Evolutionary conservation across 2,329 filamentous ascomycete species (phyloP), one percentile per base, ranked within the genome.

Genomic region (Ceratocystis albifundus): DNA sequence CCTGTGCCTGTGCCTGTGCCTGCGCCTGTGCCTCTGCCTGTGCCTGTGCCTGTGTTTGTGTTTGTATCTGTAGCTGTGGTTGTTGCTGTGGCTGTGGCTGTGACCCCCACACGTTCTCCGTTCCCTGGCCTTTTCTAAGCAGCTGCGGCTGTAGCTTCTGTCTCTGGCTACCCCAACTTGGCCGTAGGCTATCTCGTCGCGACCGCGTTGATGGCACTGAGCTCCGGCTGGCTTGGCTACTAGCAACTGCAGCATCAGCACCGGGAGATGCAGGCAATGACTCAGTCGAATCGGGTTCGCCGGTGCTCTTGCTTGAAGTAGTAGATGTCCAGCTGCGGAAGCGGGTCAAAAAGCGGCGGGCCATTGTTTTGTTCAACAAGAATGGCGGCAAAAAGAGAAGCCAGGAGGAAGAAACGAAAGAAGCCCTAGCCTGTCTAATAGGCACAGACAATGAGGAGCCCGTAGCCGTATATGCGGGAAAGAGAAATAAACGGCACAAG

Each of bases 301-400:
- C 61, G 22, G 15, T 46, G 48, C 59, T 62, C 48, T 30, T 45
- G 62, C 30, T 45, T 15, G 61, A 61, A 12, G 50, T 67, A 17
- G 53, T 30, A 3, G 61, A 66, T 25, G 65, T 64, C 65, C 65
- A 67, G 53, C 65, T 67, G 25, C 61, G 61, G 8, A 67, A 57
- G 36, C 61, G 36, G n/a, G 61, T 62, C 36, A 62, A 22, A 36
- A 62, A 46, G 20, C 61, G 61, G 61, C 61, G 61, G n/a, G 61
- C 61, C 61, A 62, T 50, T 50, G 20, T 50, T 22, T 50, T 50
- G 20, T 50, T 22, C n/a, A 50, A 10, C 48, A 50, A 25, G 10
- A 41, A 41, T 41, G 10, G 36, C 4, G 36, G 12, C 36, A 15
- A 41, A 15, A 41, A 4, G 36, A 15, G 36, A 41, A 41, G 36